Conservation (phyloP, 306 rosid genomes). For the Ochetophila trinervis region DNA sequence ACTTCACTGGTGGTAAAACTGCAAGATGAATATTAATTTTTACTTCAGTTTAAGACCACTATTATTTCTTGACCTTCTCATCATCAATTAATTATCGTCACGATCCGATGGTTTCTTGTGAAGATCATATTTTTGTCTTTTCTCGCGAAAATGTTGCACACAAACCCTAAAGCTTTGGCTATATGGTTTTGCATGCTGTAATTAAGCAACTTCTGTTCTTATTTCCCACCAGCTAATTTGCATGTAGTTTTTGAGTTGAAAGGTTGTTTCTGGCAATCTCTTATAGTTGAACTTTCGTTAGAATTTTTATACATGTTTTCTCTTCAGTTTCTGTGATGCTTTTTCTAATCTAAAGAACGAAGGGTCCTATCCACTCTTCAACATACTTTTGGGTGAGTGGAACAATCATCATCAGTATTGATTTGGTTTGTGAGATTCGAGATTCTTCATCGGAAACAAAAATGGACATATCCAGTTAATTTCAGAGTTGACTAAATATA, state of each 20-base stretch:
- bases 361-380: constrained; percentile 88
- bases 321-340: constrained; percentile 83
- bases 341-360: constrained; percentile 51
- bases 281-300: constrained; percentile 24
- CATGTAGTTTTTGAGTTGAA: too few species aligned
- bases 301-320: constrained; percentile 36
- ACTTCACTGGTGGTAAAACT: too few species aligned
- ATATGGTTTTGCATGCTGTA: constrained; percentile 53
- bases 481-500: too few species aligned
- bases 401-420: constrained; percentile 27
- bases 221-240: too few species aligned
- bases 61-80: too few species aligned
- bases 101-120: constrained; percentile 46
- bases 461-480: background rate
- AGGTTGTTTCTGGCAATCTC: constrained; percentile 28
- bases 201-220: constrained; percentile 81
- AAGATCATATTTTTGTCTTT: constrained; percentile 61
- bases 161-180: constrained; percentile 48
- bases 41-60: too few species aligned
- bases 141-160: constrained; percentile 58
- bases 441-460: constrained; percentile 36
- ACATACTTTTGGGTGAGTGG: constrained; percentile 67
- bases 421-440: constrained; percentile 28
- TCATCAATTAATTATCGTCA: background rate
- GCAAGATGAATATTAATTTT: too few species aligned